phyloP scores from a whole-genome alignment of 176 grass and related monocot genomes.

The Ananas comosus region DNA sequence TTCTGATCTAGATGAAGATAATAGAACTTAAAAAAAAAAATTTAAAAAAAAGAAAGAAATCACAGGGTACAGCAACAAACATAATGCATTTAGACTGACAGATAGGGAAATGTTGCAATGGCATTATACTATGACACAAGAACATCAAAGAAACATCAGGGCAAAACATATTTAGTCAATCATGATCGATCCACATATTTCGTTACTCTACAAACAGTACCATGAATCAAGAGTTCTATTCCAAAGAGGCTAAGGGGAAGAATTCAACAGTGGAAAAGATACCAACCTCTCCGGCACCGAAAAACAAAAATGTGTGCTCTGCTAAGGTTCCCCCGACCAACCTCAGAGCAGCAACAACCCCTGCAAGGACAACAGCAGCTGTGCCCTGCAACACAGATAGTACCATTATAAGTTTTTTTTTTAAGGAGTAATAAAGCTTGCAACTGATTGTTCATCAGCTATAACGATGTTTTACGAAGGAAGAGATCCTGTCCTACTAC shows the following conservation, averaged over 20 bases:
- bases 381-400: constrained; percentile 50
- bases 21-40: not conserved
- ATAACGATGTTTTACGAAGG: not conserved
- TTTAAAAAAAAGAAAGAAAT: not conserved
- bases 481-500: constrained; percentile 19
- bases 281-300: constrained; percentile 85
- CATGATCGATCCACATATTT: no score
- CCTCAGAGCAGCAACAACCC: constrained; percentile 61
- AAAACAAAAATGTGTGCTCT: constrained; percentile 80
- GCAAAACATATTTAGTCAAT: no score
- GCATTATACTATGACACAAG: no score
- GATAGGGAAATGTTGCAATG: not conserved
- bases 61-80: not conserved
- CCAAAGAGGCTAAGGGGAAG: not conserved
- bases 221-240: no score
- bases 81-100: not conserved
- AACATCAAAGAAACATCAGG: no score
- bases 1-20: not conserved
- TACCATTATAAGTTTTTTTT: not conserved
- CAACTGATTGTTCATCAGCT: no score
- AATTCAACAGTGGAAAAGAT: constrained; percentile 4
- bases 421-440: not conserved
- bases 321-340: constrained; percentile 56
- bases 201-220: no score
- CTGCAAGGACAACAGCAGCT: constrained; percentile 73